Evolutionary conservation across 768 basidiomycete species (phyloP).

Genomic region (Tubosaeta sp.): DNA sequence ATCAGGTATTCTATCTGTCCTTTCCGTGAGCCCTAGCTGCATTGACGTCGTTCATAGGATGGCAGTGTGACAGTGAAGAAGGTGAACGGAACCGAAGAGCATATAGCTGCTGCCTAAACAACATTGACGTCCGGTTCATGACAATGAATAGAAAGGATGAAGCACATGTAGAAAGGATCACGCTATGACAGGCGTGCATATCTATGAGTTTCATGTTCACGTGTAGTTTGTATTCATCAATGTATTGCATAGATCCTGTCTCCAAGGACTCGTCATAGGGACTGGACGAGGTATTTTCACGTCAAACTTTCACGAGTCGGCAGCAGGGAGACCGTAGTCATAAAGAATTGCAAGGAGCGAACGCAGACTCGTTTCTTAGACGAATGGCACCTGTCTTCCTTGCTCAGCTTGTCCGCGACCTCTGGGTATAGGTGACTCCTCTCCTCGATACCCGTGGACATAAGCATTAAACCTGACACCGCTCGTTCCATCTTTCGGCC

Average conservation of each 20-base stretch:
- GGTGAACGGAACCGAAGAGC: constrained; percentile 22
- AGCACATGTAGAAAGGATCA: background rate
- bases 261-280: background rate
- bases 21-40: background rate
- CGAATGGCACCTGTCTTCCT: too few species aligned
- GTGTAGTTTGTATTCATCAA: background rate
- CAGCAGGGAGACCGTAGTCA: too few species aligned
- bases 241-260: background rate
- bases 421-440: too few species aligned
- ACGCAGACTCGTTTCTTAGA: too few species aligned
- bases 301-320: too few species aligned
- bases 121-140: background rate
- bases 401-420: too few species aligned
- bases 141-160: background rate
- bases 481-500: too few species aligned
- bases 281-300: too few species aligned
- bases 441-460: too few species aligned
- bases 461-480: too few species aligned
- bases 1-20: constrained; percentile 44
- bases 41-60: constrained; percentile 39
- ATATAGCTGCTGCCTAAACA: constrained; percentile 8
- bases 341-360: too few species aligned
- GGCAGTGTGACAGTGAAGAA: constrained; percentile 65
- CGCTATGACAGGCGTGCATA: background rate
- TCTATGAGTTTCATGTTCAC: background rate